These are phyloP conservation scores for Sporobolomyces roseus DNA, from an alignment of 768 basidiomycete species.

Conservation along the genomic window DNA sequence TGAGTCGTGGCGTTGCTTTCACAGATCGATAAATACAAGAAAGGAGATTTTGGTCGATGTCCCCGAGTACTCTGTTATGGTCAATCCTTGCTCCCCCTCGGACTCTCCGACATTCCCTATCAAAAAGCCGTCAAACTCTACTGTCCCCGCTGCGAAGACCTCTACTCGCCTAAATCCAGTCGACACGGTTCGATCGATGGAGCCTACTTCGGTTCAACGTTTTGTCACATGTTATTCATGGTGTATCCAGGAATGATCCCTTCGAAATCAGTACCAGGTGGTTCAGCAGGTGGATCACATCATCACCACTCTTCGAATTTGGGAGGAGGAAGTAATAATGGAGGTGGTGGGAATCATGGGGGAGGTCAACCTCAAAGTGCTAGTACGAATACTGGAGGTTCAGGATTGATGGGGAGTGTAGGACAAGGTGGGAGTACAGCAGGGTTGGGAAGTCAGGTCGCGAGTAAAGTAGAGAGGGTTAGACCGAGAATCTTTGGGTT, in stretches of 20 bases:
- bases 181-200: conserved; percentile 97
- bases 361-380: no score
- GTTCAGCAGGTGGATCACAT: no score
- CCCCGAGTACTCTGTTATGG: conserved; percentile 92
- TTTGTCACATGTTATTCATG: conserved; percentile 94
- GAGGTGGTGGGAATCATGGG: background rate
- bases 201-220: conserved; percentile 97
- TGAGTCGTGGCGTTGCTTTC: background rate
- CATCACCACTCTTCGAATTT: no score
- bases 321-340: no score
- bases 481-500: conserved; percentile 94
- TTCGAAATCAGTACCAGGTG: conserved; percentile 58
- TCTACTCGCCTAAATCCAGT: conserved; percentile 95
- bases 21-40: conserved; percentile 89
- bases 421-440: background rate
- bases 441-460: conserved; percentile 53
- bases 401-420: background rate
- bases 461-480: conserved; percentile 85
- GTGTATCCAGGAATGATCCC: conserved; percentile 92
- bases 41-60: conserved; percentile 96
- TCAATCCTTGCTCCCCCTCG: conserved; percentile 93
- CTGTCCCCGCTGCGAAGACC: conserved; percentile 96
- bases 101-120: conserved; percentile 93
- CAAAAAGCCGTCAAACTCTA: conserved; percentile 98
- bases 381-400: background rate